Evolutionary conservation across 345 rosid species (phyloP).

Genomic region (Diplotaxis tenuifolia): DNA sequence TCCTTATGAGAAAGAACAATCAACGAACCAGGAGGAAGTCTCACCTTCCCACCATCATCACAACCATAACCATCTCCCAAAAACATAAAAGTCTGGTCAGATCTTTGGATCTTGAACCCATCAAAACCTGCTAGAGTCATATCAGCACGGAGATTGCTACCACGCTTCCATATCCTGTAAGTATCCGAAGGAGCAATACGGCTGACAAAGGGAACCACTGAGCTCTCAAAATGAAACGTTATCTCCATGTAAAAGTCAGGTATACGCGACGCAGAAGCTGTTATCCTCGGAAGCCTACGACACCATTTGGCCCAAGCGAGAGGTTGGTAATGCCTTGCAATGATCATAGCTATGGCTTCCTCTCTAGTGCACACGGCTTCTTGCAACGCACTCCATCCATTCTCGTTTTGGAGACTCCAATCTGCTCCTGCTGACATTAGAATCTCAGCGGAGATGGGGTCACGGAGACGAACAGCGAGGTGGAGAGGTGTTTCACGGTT

Average conservation of each 20-base stretch:
- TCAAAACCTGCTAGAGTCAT: constrained; percentile 98
- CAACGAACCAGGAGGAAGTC: constrained; percentile 74
- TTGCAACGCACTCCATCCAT: constrained; percentile 98
- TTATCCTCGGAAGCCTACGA: constrained; percentile 85
- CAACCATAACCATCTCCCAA: constrained; percentile 83
- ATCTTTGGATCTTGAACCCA: constrained; percentile 90
- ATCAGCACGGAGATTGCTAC: constrained; percentile 97
- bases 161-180: constrained; percentile 97
- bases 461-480: constrained; percentile 86
- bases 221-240: constrained; percentile 94
- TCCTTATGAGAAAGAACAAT: constrained; percentile 92
- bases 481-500: constrained; percentile 97
- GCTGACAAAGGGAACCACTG: constrained; percentile 92
- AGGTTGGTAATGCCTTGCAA: constrained; percentile 92
- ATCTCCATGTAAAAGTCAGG: constrained; percentile 99
- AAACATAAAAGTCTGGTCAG: constrained; percentile 89
- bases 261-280: constrained; percentile 79
- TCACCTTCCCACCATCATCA: constrained; percentile 66
- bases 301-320: constrained; percentile 99
- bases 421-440: constrained; percentile 93
- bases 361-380: constrained; percentile 99
- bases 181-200: constrained; percentile 99
- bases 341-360: constrained; percentile 85
- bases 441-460: constrained; percentile 77
- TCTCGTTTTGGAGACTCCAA: constrained; percentile 98